A percentile compares a stretch with the other conserved stretches of the same genome.
phyloP scores from a whole-genome alignment of 176 grass and related monocot species.

The Triticum urartu region DNA sequence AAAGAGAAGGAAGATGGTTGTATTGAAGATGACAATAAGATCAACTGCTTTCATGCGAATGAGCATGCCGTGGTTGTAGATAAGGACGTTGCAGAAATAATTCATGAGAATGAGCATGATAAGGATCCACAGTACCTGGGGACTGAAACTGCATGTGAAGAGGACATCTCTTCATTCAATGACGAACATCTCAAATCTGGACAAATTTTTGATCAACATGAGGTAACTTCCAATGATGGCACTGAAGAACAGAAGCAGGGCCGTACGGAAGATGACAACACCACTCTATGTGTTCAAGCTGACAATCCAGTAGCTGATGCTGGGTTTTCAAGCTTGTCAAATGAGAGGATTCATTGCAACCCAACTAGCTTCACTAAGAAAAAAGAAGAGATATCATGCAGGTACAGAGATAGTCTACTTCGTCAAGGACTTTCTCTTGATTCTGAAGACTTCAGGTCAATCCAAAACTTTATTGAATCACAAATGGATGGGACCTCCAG shows the following conservation, averaged over 20 bases:
- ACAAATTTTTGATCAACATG: slow-evolving; percentile 39
- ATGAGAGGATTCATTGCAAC: slow-evolving; percentile 35
- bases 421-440: slow-evolving; percentile 51
- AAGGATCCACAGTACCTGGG: slow-evolving; percentile 1
- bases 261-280: slow-evolving; percentile 10
- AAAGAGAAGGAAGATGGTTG: slow-evolving; percentile 37
- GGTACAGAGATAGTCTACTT: slow-evolving; percentile 31
- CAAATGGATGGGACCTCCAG: slow-evolving; percentile 45
- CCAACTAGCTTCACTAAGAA: slow-evolving; percentile 27
- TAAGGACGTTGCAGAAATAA: not conserved
- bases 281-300: not conserved
- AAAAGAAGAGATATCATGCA: slow-evolving; percentile 35
- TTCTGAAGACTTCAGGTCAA: slow-evolving; percentile 56
- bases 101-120: not conserved
- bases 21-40: slow-evolving; percentile 11
- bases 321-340: slow-evolving; percentile 39
- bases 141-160: slow-evolving; percentile 32
- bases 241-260: slow-evolving; percentile 38
- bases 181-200: slow-evolving; percentile 40
- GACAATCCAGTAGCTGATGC: not conserved
- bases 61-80: not conserved
- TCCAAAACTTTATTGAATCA: slow-evolving; percentile 49
- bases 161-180: slow-evolving; percentile 35
- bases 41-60: not conserved
- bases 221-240: not conserved